These are phyloP conservation scores for Gymnopilus junonius DNA, from an alignment of 768 basidiomycete species.

Conservation along the genomic window DNA sequence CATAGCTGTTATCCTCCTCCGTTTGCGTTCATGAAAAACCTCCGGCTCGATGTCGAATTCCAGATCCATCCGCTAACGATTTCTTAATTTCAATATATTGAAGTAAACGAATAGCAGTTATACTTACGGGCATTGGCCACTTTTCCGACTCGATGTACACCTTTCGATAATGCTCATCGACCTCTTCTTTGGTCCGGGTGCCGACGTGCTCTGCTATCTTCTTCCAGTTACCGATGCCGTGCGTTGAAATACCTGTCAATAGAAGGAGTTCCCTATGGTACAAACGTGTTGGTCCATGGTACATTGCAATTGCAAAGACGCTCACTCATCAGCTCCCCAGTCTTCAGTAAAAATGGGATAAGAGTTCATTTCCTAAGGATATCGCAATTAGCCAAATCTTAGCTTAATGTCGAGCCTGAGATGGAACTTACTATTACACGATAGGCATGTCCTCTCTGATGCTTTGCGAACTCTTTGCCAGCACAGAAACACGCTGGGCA, in stretches of 20 bases:
- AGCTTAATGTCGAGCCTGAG: constrained; percentile 4
- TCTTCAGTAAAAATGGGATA: constrained; percentile 94
- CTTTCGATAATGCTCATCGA: constrained; percentile 84
- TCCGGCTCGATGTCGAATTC: constrained; percentile 76
- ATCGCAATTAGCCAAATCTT: constrained; percentile 10
- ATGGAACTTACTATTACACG: constrained; percentile 76
- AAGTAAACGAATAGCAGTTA: neutral
- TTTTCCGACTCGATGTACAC: constrained; percentile 79
- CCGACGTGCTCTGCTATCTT: constrained; percentile 96
- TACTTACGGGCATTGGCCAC: constrained; percentile 82
- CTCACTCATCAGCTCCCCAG: constrained; percentile 98
- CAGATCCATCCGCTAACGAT: constrained; percentile 52
- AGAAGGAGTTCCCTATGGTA: constrained; percentile 79
- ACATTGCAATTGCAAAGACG: constrained; percentile 8
- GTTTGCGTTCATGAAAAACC: constrained; percentile 89
- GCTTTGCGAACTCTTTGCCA: constrained; percentile 86
- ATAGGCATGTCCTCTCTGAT: constrained; percentile 88
- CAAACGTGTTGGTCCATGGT: constrained; percentile 3
- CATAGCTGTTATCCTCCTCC: constrained; percentile 84
- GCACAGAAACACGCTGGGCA: constrained; percentile 93
- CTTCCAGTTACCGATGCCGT: constrained; percentile 96
- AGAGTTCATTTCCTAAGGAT: constrained; percentile 84
- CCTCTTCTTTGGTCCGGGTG: constrained; percentile 91
- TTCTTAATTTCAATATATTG: constrained; percentile 2
- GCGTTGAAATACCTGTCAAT: constrained; percentile 83